Evolutionary conservation across 805 yeast species (phyloP), one percentile per base, ranked within the genome.

Genomic region (Kodamaea neixiangensis): DNA sequence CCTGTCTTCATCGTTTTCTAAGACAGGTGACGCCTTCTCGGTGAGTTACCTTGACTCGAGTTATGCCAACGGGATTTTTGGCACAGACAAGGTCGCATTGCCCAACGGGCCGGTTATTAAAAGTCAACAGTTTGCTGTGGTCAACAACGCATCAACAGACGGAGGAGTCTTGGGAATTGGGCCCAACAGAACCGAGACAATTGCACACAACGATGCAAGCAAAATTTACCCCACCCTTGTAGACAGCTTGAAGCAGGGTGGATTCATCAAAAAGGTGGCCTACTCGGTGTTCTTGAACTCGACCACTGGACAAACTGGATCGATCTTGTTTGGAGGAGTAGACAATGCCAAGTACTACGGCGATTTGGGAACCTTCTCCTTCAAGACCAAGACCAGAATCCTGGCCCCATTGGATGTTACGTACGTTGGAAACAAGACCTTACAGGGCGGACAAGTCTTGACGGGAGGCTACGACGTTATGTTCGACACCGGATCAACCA

Each of bases 291-390:
- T 72, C 59, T 72, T 88, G 64, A 79, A 83, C 58, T 66, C 68
- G 3, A 58, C 64, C 19, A 64, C 65, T 5, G 69, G 80, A 0
- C 43, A 59, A 3, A 53, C 70, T 1, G 92, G 90, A 3, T 67
- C 75, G n/a, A 71, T 87, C 17, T 64, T 87, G 43, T 87, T 87
- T 69, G 93, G 94, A 45, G 94, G 86, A 29, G 77, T 83, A 19
- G 93, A 87, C 60, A 79, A 78, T 52, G 75, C 80, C 40, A 86
- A 85, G 65, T 85, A 80, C 64, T 49, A 65, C 0, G 91, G 90
- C n/a, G 62, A 58, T 2, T 60, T 77, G 55, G 59, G 43, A n/a
- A 42, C 45, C 38, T 48, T 41, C 29, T 48, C 51, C 13, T 42
- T 48, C n/a, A 42, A 46, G 2, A 17, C 18, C 37, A 35, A 48